These are phyloP conservation scores for Rhodamnia argentea DNA, from an alignment of 345 rosid species.

Conservation along the genomic window DNA sequence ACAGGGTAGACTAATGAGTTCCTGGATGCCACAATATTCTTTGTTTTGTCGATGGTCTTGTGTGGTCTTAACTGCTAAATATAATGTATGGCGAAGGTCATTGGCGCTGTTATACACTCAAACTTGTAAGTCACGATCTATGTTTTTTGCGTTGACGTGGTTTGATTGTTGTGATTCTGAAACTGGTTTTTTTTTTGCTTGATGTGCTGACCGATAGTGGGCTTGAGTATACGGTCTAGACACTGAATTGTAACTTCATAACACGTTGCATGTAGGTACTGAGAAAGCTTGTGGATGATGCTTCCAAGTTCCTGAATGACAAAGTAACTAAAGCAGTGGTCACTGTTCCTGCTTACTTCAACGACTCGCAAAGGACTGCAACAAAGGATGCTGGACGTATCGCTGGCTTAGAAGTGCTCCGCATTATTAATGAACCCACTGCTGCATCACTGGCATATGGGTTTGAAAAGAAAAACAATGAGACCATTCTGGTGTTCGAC, in stretches of 20 bases:
- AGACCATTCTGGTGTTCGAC: conserved; percentile 93
- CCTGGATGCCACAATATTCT: not conserved
- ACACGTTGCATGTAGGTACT: conserved; percentile 32
- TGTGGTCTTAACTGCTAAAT: not conserved
- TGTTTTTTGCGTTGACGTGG: not conserved
- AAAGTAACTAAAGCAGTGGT: conserved; percentile 75
- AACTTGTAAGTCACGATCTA: not conserved
- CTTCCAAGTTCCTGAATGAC: conserved; percentile 70
- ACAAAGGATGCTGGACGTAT: conserved; percentile 96
- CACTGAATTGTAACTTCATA: not conserved
- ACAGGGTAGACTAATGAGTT: not conserved
- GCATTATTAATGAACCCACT: conserved; percentile 95
- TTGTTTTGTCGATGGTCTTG: not conserved
- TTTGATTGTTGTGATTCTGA: not conserved
- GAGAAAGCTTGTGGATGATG: conserved; percentile 97
- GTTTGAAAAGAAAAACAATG: conserved; percentile 89
- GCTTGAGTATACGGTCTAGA: not conserved
- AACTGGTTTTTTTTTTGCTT: not conserved
- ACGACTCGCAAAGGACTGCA: conserved; percentile 88
- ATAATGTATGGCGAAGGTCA: not conserved
- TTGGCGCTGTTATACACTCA: not conserved
- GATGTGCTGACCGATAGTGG: not conserved
- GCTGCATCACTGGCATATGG: conserved; percentile 98
- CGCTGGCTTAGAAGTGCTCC: conserved; percentile 76
- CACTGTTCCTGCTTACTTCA: conserved; percentile 79